Conservation (phyloP, 345 rosid species). For the Gossypium ekmanianum region DNA sequence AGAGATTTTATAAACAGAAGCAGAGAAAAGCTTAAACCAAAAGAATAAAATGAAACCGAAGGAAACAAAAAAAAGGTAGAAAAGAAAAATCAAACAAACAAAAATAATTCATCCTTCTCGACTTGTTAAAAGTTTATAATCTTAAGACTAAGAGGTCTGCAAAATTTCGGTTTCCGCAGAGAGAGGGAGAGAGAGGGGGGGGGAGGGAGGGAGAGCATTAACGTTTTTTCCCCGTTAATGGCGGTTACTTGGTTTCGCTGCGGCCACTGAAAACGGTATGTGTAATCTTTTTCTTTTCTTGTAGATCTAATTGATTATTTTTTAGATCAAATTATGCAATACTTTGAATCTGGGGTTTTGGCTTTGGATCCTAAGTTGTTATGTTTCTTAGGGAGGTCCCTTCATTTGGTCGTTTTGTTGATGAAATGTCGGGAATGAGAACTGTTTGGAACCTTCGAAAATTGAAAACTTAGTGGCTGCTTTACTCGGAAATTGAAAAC, state of each 20-base stretch:
- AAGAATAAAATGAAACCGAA: too few species aligned
- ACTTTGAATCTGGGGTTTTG: neutral
- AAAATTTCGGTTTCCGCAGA: neutral
- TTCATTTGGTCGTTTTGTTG: neutral
- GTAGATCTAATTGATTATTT: constrained; percentile 2
- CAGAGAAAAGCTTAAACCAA: too few species aligned
- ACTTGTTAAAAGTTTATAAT: neutral
- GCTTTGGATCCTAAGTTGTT: constrained; percentile 1
- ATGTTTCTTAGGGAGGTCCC: neutral
- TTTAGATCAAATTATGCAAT: neutral
- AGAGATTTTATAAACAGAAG: neutral
- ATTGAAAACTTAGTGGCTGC: neutral
- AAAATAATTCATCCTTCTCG: neutral
- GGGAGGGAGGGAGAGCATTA: neutral
- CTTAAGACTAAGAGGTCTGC: neutral
- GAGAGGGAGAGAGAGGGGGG: neutral
- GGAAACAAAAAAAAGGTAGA: too few species aligned
- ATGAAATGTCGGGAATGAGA: constrained; percentile 1
- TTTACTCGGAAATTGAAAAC: neutral
- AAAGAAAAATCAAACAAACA: too few species aligned
- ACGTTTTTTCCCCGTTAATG: neutral
- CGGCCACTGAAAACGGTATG: constrained; percentile 9
- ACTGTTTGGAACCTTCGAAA: neutral
- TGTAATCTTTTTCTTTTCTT: neutral
- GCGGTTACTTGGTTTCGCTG: neutral